Conservation (phyloP, 371 early-diverging fungal genomes). For the Enterospora canceri region DNA sequence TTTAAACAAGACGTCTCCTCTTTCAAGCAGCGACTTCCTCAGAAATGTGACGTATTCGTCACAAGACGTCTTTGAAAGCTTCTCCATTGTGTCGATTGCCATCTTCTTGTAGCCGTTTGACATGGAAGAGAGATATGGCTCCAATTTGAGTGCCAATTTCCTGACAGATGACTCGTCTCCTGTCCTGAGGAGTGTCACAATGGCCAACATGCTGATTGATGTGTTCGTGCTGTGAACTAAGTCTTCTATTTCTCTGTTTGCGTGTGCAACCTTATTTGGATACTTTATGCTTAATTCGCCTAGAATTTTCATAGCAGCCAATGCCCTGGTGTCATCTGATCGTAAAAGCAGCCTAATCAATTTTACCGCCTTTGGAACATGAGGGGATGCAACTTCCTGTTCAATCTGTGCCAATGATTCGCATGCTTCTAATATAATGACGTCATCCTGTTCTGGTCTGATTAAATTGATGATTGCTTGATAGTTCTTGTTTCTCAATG, state of each 20-base stretch:
- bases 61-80: slow-evolving; percentile 31
- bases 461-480: slow-evolving; percentile 14
- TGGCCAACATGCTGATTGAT: slow-evolving; percentile 46
- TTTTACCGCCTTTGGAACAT: slow-evolving; percentile 33
- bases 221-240: slow-evolving; percentile 30
- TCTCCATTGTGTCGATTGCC: slow-evolving; percentile 47
- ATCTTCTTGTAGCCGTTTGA: slow-evolving; percentile 44
- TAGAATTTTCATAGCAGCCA: slow-evolving; percentile 47
- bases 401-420: slow-evolving; percentile 14
- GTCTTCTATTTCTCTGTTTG: slow-evolving; percentile 50
- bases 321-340: slow-evolving; percentile 20
- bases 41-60: slow-evolving; percentile 46
- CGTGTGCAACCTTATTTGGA: slow-evolving; percentile 39
- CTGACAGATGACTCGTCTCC: slow-evolving; percentile 49
- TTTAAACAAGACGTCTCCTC: slow-evolving; percentile 46
- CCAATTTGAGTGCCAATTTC: slow-evolving; percentile 36
- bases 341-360: slow-evolving; percentile 37
- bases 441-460: slow-evolving; percentile 12
- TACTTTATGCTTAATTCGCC: slow-evolving; percentile 29
- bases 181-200: slow-evolving; percentile 47
- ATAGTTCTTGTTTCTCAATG: not conserved
- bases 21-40: slow-evolving; percentile 27
- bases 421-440: slow-evolving; percentile 36
- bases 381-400: slow-evolving; percentile 23
- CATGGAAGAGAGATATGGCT: slow-evolving; percentile 42